phyloP scores from a whole-genome alignment of 192 early-diverging fungal genomes.

The Podila horticola region DNA sequence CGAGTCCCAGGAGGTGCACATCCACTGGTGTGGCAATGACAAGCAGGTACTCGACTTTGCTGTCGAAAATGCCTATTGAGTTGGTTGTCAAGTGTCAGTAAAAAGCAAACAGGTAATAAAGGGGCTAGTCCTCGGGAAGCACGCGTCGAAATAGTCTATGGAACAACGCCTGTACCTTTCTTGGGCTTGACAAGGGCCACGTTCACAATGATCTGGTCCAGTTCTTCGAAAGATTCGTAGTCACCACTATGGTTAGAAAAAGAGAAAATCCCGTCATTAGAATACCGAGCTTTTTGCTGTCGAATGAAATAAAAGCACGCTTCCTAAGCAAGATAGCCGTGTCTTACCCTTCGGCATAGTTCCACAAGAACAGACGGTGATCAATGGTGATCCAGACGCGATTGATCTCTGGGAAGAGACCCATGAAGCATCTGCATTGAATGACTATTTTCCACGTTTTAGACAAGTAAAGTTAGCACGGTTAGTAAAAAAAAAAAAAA shows the following conservation, averaged over 20 bases:
- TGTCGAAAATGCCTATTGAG: conserved; percentile 78
- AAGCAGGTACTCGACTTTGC: conserved; percentile 84
- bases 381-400: conserved; percentile 95
- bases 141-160: background rate
- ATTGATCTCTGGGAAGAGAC: conserved; percentile 90
- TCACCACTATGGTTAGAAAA: conserved; percentile 33
- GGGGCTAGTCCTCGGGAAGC: too few species aligned
- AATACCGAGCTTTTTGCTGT: background rate
- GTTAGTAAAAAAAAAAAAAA: background rate
- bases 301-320: background rate
- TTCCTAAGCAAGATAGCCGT: too few species aligned
- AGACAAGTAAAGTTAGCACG: background rate
- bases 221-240: conserved; percentile 83
- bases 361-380: conserved; percentile 90
- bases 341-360: conserved; percentile 80
- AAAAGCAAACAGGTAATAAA: too few species aligned
- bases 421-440: conserved; percentile 86
- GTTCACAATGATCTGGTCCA: conserved; percentile 89
- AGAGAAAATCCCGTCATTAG: background rate
- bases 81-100: background rate
- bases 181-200: conserved; percentile 85
- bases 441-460: conserved; percentile 52
- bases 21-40: conserved; percentile 90
- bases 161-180: conserved; percentile 54
- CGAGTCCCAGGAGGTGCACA: conserved; percentile 83